phyloP scores from a whole-genome alignment of 495 filamentous ascomycete genomes.

The Pseudoneurospora amorphoporcata region DNA sequence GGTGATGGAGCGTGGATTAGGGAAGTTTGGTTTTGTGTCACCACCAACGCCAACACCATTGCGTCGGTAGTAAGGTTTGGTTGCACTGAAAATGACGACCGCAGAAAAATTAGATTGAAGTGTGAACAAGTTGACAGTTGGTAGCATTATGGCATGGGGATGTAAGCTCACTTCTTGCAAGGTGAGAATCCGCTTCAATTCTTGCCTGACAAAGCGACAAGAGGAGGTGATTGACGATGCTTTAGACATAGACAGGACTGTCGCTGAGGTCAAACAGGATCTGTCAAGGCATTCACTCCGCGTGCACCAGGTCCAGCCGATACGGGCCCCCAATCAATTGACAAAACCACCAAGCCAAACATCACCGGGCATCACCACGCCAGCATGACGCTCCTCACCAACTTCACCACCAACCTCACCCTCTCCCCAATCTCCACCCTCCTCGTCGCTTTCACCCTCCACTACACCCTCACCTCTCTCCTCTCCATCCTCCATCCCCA shows the following conservation, averaged over 20 bases:
- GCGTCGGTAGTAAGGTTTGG: neutral
- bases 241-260: neutral
- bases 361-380: neutral
- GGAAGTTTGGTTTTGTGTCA: neutral
- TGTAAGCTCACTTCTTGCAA: neutral
- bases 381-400: neutral
- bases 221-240: neutral
- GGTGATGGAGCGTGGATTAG: neutral
- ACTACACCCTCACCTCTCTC: neutral
- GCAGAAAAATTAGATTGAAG: neutral
- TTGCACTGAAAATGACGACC: neutral
- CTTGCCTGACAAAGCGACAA: neutral
- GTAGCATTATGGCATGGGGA: neutral
- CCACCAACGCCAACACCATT: neutral
- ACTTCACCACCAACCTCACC: neutral
- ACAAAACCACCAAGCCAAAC: neutral
- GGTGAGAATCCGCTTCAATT: neutral
- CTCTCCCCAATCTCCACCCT: neutral
- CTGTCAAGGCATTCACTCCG: neutral
- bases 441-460: neutral
- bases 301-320: too few species aligned
- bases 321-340: neutral
- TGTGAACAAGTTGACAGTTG: neutral
- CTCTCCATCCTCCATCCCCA: neutral
- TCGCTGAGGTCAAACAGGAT: neutral